Base-by-base conservation (phyloP, 1,284 basidiomycete genomes). In the Amylostereum areolatum region DNA sequence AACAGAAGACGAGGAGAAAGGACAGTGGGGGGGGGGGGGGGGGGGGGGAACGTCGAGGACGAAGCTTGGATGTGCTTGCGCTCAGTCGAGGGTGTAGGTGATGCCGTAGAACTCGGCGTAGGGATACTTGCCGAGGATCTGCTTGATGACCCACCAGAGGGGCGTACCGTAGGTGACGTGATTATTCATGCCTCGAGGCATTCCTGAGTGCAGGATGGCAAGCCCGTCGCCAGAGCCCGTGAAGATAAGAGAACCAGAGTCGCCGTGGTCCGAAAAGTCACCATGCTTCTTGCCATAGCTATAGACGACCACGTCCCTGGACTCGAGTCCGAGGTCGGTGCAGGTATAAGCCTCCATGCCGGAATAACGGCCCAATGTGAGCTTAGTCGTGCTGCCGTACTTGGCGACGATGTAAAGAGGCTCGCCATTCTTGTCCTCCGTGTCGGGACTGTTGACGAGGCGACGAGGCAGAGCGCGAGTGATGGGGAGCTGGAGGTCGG, bases 361-460 rank as follows among this genome's bases (percentile, higher is more conserved):
- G 7, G 57, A 54, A 41, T 57, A 59, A 45, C 53, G 52, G 18
- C 62, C 59, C 18, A 62, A 42, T 0, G 62, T 64, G 18, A 64
- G 49, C n/a, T 57, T 51, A 29, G 60, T 64, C 32, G 54, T 56
- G 46, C 48, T 55, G 44, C 61, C 65, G 52, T 63, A 48, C 56
- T 68, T 67, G 34, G 27, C 59, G 48, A 66, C 63, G 37, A 63
- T 59, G 48, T 50, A 57, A 31, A 53, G 45, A 40, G 58, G 59
- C 2, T 64, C 36, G 12, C 55, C 55, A 30, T 59, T 54, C 41
- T 51, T 49, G 48, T 58, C 54, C 27, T 39, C 5, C 29, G 39
- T 37, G 46, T 53, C 18, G 18, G 18, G 18, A 18, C 18, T 18
- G 18, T 18, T 18, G 32, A 62, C 12, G 53, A 49, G 55, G 33